These are phyloP conservation scores for Amanita phalloides DNA, from an alignment of 768 basidiomycete species.

Conservation along the genomic window DNA sequence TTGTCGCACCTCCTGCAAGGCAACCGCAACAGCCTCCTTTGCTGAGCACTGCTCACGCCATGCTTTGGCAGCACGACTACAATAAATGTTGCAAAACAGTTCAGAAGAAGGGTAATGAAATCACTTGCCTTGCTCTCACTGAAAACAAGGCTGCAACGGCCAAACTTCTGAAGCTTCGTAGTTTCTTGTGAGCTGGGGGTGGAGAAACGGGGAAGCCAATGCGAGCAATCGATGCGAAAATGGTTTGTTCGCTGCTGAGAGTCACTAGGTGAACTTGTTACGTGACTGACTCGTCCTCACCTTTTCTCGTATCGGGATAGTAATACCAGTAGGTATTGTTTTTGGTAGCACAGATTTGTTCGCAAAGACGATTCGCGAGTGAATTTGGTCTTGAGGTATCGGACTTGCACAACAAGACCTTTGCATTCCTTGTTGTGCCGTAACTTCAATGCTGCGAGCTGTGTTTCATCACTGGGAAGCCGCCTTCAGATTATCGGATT, in stretches of 20 bases:
- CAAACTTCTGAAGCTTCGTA: slow-evolving; percentile 43
- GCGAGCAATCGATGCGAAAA: slow-evolving; percentile 64
- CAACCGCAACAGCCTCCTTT: slow-evolving; percentile 52
- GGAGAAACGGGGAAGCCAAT: slow-evolving; percentile 55
- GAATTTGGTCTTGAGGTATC: slow-evolving; percentile 87
- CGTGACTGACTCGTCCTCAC: slow-evolving; percentile 28
- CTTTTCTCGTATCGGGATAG: slow-evolving; percentile 60
- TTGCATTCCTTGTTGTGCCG: slow-evolving; percentile 85
- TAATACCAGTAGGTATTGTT: slow-evolving; percentile 74
- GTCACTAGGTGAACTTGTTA: not conserved
- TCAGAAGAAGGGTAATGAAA: not conserved
- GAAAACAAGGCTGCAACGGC: slow-evolving; percentile 56
- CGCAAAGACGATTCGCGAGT: slow-evolving; percentile 78
- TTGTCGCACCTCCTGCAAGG: slow-evolving; percentile 61
- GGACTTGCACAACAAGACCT: slow-evolving; percentile 82
- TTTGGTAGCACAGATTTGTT: slow-evolving; percentile 72
- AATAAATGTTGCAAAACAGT: not conserved
- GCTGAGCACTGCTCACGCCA: slow-evolving; percentile 57
- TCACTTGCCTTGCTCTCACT: slow-evolving; percentile 49
- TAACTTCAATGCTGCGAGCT: slow-evolving; percentile 41
- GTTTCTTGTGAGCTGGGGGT: slow-evolving; percentile 23
- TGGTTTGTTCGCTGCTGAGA: slow-evolving; percentile 46
- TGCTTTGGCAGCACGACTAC: slow-evolving; percentile 44
- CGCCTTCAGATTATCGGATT: not conserved
- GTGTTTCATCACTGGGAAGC: slow-evolving; percentile 35